These are phyloP conservation scores for Talaromyces islandicus DNA, from an alignment of 2,329 filamentous ascomycete genomes.

Conservation along the genomic window DNA sequence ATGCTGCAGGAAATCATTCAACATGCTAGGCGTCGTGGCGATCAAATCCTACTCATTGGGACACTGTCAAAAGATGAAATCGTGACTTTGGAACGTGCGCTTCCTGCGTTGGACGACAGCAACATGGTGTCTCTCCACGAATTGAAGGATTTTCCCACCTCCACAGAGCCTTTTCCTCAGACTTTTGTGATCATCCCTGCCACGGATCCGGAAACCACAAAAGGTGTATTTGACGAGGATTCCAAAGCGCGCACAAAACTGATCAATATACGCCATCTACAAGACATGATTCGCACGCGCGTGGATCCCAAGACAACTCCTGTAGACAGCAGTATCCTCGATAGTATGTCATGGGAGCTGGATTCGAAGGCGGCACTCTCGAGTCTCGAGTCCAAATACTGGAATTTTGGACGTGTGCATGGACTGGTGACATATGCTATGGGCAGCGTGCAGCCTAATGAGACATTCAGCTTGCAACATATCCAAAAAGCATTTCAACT, in stretches of 20 bases:
- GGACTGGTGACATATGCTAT: slow-evolving; percentile 51
- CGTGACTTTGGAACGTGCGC: not conserved
- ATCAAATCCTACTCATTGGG: slow-evolving; percentile 72
- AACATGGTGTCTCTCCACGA: not conserved
- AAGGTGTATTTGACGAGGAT: slow-evolving; percentile 42
- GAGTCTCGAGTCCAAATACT: slow-evolving; percentile 47
- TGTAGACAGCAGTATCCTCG: slow-evolving; percentile 28
- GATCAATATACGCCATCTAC: slow-evolving; percentile 61
- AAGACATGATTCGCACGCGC: slow-evolving; percentile 52
- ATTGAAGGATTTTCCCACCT: slow-evolving; percentile 18
- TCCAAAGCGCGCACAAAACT: slow-evolving; percentile 43
- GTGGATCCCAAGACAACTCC: slow-evolving; percentile 25
- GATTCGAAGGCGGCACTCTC: slow-evolving; percentile 22
- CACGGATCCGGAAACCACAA: slow-evolving; percentile 30
- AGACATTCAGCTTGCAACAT: slow-evolving; percentile 33
- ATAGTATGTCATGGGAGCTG: slow-evolving; percentile 24
- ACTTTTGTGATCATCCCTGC: slow-evolving; percentile 51
- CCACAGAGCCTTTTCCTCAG: slow-evolving; percentile 38
- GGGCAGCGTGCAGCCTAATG: slow-evolving; percentile 41
- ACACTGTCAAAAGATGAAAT: slow-evolving; percentile 51
- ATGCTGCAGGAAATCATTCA: slow-evolving; percentile 68
- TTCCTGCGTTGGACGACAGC: not conserved
- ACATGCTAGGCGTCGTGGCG: slow-evolving; percentile 63
- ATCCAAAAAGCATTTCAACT: slow-evolving; percentile 30
- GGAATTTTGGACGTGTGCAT: slow-evolving; percentile 57